These are phyloP conservation scores for Fraxinus albicans DNA, from an alignment of 305 asterid species.

Conservation along the genomic window DNA sequence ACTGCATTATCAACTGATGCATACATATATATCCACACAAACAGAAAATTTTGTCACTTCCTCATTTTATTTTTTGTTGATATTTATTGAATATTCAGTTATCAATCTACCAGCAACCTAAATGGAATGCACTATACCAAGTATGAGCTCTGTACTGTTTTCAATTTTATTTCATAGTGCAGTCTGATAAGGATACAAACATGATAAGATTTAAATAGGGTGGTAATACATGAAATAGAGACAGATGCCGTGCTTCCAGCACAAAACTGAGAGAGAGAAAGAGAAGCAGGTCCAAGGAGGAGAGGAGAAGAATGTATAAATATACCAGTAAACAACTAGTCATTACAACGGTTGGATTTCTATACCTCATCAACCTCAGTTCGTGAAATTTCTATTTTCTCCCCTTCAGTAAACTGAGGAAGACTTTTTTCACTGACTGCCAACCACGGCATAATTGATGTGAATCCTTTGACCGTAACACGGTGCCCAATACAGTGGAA, in stretches of 20 bases:
- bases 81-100: neutral
- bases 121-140: neutral
- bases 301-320: neutral
- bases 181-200: constrained; percentile 7
- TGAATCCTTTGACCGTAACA: constrained; percentile 66
- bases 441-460: constrained; percentile 91
- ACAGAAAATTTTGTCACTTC: neutral
- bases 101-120: neutral
- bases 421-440: constrained; percentile 68
- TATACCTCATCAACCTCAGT: constrained; percentile 73
- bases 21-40: constrained; percentile 17
- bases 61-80: neutral
- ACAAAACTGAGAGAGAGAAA: constrained; percentile 12
- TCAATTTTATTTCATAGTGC: neutral
- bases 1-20: neutral
- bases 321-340: neutral
- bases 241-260: neutral
- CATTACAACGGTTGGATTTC: constrained; percentile 2
- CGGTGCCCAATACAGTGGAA: constrained; percentile 74
- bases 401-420: constrained; percentile 65
- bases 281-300: neutral
- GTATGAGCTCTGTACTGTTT: neutral
- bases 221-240: neutral
- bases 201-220: neutral
- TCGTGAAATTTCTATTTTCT: constrained; percentile 57